These are phyloP conservation scores for Cubamyces lactineus DNA, from an alignment of 768 basidiomycete genomes.

Conservation along the genomic window DNA sequence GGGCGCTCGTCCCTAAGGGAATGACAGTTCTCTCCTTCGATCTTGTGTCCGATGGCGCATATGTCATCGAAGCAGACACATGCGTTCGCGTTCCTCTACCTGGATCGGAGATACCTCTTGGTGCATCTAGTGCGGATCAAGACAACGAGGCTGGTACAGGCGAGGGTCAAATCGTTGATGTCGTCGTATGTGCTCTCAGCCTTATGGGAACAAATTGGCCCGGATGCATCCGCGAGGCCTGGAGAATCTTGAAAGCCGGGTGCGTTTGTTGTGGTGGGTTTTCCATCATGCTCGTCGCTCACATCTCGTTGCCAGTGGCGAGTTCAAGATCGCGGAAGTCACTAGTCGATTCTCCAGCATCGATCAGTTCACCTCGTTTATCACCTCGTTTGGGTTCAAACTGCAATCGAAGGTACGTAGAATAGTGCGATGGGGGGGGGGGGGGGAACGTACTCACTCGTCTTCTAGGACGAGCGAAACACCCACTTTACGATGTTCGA, in stretches of 20 bases:
- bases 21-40: slow-evolving; percentile 78
- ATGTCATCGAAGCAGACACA: slow-evolving; percentile 90
- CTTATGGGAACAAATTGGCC: slow-evolving; percentile 98
- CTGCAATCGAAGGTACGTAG: neutral
- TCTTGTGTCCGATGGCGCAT: slow-evolving; percentile 71
- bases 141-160: slow-evolving; percentile 41
- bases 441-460: neutral
- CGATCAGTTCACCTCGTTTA: slow-evolving; percentile 65
- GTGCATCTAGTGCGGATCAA: slow-evolving; percentile 33
- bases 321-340: slow-evolving; percentile 88
- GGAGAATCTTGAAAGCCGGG: slow-evolving; percentile 85
- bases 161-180: slow-evolving; percentile 82
- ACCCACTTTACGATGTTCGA: slow-evolving; percentile 87
- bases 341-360: slow-evolving; percentile 77
- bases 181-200: slow-evolving; percentile 91
- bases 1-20: slow-evolving; percentile 68
- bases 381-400: slow-evolving; percentile 74
- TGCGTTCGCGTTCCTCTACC: slow-evolving; percentile 82
- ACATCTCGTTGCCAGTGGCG: slow-evolving; percentile 54
- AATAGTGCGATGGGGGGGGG: neutral
- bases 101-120: slow-evolving; percentile 55
- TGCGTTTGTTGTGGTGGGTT: slow-evolving; percentile 42
- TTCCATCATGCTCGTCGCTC: slow-evolving; percentile 3
- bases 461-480: slow-evolving; percentile 71
- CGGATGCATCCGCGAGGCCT: slow-evolving; percentile 85